Conservation (phyloP, 2,329 filamentous ascomycete species). For the Penicillium sp. region DNA sequence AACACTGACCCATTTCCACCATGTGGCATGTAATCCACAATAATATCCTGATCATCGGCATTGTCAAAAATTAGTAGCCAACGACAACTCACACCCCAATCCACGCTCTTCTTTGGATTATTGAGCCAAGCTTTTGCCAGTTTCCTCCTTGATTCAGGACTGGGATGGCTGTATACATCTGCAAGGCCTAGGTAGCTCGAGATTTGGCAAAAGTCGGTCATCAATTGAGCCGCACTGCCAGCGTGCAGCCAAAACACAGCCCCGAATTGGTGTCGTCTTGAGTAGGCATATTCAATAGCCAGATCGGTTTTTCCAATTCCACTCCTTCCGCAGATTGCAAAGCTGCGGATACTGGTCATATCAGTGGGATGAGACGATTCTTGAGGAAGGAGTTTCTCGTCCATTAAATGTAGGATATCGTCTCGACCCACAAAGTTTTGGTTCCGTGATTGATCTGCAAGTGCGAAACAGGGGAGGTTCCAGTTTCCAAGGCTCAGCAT, state of each 20-base stretch:
- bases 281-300: not conserved
- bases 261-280: not conserved
- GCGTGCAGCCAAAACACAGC: not conserved
- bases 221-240: not conserved
- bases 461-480: not conserved
- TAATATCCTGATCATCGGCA: not conserved
- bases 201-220: not conserved
- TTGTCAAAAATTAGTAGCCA: not conserved
- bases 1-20: not conserved
- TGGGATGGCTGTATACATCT: not conserved
- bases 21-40: not conserved
- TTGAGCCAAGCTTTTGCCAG: not conserved
- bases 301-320: not conserved
- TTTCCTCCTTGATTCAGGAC: not conserved
- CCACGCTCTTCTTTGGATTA: not conserved
- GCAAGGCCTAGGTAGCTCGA: not conserved
- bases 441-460: not conserved
- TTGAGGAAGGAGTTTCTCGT: not conserved
- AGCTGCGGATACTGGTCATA: not conserved
- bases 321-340: not conserved
- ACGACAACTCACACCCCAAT: conserved; percentile 1
- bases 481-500: not conserved
- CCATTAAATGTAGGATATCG: not conserved
- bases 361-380: not conserved
- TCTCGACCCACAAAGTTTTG: not conserved